Evolutionary conservation across 352 stramenopile genomes (phyloP), one percentile per base, ranked within the genome.

Genomic region (Plasmopara muralis): DNA sequence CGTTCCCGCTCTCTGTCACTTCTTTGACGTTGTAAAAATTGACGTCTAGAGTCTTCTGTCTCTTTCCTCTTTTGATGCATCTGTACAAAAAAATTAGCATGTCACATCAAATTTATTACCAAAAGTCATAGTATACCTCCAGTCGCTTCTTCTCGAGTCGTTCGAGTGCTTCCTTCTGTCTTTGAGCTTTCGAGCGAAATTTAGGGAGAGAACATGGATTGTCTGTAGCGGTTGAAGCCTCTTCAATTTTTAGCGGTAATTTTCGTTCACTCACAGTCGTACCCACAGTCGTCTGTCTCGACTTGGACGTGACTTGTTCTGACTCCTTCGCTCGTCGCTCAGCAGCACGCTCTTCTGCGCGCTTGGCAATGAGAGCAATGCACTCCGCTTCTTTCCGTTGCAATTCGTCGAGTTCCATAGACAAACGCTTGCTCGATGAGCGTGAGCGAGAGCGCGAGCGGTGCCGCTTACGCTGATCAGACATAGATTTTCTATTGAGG

Each of bases 101-200:
- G 20, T 35, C 31, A 12, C 31, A 12, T 2, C 6, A 5, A 35
- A 12, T 35, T 5, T 35, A 35, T 12, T 35, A 35, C 10, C 31
- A 35, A 35, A 5, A 6, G 5, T 12, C 7, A 35, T 1, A 31
- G 8, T 51, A 43, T 40, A 73, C 73, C 66, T 88, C 77, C 28
- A 60, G 39, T 3, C 81, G 81, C 64, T 93, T 87, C 53, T 78
- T 66, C 49, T 92, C 70, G 18, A 95, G 63, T 18, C 64, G 69
- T 60, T 73, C 74, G 14, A 93, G 65, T 15, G 83, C 85, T 5
- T 89, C 72, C 54, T 87, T 64, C 55, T 93, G 67, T 29, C 85
- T 68, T 69, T 95, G 79, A 25, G 72, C 81, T 46, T 92, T 95
- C 4, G 81, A 86, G 0, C 77, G 72, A 56, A 95, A 95, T 40